These are phyloP conservation scores for Quercus dentata DNA, from an alignment of 306 rosid species.

Conservation along the genomic window DNA sequence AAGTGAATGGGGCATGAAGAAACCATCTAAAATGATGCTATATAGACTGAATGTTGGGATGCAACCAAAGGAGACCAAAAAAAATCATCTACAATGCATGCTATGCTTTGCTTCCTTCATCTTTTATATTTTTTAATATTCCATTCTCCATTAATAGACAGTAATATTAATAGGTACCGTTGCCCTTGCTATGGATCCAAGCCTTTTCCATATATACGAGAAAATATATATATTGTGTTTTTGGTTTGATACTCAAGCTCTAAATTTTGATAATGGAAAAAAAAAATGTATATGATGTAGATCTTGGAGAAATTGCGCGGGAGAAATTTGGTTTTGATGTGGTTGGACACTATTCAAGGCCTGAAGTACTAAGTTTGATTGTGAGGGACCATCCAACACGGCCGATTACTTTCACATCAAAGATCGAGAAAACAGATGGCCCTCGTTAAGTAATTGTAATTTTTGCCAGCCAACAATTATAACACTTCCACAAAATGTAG, in stretches of 20 bases:
- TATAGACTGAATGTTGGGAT: constrained; percentile 93
- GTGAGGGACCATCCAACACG: constrained; percentile 72
- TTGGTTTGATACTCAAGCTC: neutral
- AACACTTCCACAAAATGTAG: constrained; percentile 11
- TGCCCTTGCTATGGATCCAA: neutral
- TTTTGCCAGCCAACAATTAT: constrained; percentile 12
- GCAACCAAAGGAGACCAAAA: constrained; percentile 33
- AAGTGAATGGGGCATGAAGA: no score
- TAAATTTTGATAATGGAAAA: neutral
- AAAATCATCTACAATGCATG: neutral
- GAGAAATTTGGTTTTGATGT: constrained; percentile 85
- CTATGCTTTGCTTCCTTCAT: neutral
- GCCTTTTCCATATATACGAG: neutral
- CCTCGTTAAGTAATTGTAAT: constrained; percentile 24
- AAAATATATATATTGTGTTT: neutral
- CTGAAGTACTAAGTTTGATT: constrained; percentile 79
- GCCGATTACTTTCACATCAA: constrained; percentile 71
- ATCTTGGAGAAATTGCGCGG: constrained; percentile 83
- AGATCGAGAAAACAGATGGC: constrained; percentile 47
- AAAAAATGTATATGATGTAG: constrained; percentile 24
- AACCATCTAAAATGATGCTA: constrained; percentile 68
- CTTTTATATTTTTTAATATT: neutral
- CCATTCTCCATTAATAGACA: neutral
- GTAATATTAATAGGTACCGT: neutral
- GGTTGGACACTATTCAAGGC: constrained; percentile 90